Evolutionary conservation across 805 yeast species (phyloP), one percentile per base, ranked within the genome.

Genomic region (Candida boidinii): DNA sequence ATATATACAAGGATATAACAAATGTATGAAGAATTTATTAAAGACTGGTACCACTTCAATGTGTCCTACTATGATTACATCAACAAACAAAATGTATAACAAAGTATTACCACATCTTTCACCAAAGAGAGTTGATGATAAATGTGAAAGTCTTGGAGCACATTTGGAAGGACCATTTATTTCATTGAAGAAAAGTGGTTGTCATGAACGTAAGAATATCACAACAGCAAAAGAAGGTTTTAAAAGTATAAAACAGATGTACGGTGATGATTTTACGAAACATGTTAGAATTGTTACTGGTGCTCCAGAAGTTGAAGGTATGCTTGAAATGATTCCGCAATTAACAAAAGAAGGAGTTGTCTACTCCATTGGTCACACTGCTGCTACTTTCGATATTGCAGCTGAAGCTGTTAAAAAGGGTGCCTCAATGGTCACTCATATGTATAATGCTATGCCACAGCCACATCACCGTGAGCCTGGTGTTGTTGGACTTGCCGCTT

Each of bases 151-250:
- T 4, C 52, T 73, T 35, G 79, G 79, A 9, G 74, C 74, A n/a
- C 79, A 73, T 45, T 51, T 68, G 25, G 79, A 73, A 42, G 79
- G 79, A 5, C 79, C 79, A 7, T 71, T 73, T 45, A 63, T 73
- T 37, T 68, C 66, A 34, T 50, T 57, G 24, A 45, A 53, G 28
- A 69, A 69, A 44, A 67, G 64, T 42, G 76, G 76, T 4, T 69
- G 76, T 39, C 76, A 69, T 41, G 71, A 70, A 2, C 54, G 54
- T 11, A 66, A 60, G 37, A 61, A 68, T n/a, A 56, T 68, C 39
- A 62, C 54, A 21, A 57, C 52, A 33, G 69, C 68, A 15, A 40
- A 40, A 17, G 53, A 48, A 11, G 62, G 65, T 22, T 35, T 40
- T 10, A 24, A 44, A 6, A 44, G 51, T 30, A 37, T 68, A 23